These are phyloP conservation scores for Trichoderma erinaceum DNA, from an alignment of 495 filamentous ascomycete species.

Conservation along the genomic window DNA sequence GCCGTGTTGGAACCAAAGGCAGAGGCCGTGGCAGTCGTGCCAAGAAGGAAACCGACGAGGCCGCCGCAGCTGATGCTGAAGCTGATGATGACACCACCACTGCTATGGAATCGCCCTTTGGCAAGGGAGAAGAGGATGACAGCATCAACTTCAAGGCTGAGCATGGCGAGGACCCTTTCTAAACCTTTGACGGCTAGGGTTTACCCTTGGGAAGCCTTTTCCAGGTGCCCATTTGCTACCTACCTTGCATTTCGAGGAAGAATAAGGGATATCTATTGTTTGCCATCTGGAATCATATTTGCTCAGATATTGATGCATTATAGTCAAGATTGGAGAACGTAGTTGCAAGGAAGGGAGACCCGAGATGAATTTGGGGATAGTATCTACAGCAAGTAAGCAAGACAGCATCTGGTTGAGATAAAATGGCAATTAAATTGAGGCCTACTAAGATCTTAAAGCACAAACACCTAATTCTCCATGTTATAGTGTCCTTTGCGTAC, in stretches of 20 bases:
- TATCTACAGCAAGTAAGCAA: background rate
- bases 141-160: background rate
- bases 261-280: background rate
- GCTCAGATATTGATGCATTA: background rate
- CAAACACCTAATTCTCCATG: too few species aligned
- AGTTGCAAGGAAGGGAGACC: background rate
- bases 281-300: background rate
- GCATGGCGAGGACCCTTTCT: background rate
- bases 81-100: background rate
- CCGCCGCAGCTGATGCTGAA: background rate
- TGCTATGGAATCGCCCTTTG: background rate
- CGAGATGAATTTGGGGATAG: background rate
- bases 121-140: background rate
- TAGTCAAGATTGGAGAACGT: background rate
- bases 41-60: background rate
- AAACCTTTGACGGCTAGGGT: background rate
- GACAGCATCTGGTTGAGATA: background rate
- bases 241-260: background rate
- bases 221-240: background rate
- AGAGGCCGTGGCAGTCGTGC: constrained; percentile 6
- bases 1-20: background rate
- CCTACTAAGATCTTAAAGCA: too few species aligned
- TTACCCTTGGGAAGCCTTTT: background rate
- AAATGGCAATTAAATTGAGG: background rate
- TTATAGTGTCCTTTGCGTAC: too few species aligned